phyloP scores from a whole-genome alignment of 73 alveolate species.

The Paramecium caudatum region DNA sequence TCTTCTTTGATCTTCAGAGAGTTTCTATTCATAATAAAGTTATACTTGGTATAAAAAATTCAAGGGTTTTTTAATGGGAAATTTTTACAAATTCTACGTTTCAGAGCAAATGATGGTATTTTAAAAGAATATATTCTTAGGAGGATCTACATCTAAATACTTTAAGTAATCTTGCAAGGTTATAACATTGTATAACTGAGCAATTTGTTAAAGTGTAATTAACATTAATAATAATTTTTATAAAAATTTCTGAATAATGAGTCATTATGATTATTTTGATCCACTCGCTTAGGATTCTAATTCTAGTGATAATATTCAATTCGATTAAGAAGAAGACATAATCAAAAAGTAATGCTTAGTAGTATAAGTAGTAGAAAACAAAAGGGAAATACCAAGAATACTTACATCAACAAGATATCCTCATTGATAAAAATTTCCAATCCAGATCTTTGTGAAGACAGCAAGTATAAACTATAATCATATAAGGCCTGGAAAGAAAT shows the following conservation, averaged over 20 bases:
- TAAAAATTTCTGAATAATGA: background rate
- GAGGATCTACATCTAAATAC: too few relatives aligned
- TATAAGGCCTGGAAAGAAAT: background rate
- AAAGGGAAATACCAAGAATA: slow-evolving; percentile 50
- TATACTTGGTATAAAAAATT: slow-evolving; percentile 48
- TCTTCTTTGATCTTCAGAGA: slow-evolving; percentile 23
- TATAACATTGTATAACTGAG: too few relatives aligned
- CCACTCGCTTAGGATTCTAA: slow-evolving; percentile 19
- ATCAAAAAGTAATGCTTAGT: background rate
- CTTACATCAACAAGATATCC: slow-evolving; percentile 38
- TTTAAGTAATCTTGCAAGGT: too few relatives aligned
- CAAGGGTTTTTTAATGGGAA: slow-evolving; percentile 18
- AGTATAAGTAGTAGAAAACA: background rate
- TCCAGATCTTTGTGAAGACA: background rate
- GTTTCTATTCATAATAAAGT: slow-evolving; percentile 12
- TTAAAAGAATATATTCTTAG: too few relatives aligned
- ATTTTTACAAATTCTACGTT: too few relatives aligned
- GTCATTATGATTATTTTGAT: slow-evolving; percentile 30
- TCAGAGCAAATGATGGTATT: too few relatives aligned
- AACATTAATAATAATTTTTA: too few relatives aligned
- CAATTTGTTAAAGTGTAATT: too few relatives aligned
- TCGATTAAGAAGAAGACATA: background rate
- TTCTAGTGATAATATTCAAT: background rate
- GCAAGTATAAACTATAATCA: background rate
- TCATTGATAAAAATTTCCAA: slow-evolving; percentile 27